Evolutionary conservation across 2,329 filamentous ascomycete species (phyloP).

Genomic region (Orbilia quercus): DNA sequence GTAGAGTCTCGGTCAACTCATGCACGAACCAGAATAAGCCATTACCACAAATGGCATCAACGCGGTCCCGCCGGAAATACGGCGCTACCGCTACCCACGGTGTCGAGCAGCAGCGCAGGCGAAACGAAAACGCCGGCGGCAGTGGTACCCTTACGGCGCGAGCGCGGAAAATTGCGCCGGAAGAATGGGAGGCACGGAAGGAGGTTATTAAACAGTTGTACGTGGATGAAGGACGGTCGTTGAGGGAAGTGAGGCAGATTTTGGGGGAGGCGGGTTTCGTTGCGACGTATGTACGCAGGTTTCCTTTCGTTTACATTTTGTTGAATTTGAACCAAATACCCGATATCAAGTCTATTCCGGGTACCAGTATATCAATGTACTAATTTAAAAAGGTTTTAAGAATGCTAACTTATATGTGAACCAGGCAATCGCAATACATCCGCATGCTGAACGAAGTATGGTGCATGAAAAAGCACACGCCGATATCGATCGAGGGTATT

Average conservation of each 20-base stretch:
- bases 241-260: conserved; percentile 1
- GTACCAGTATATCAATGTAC: no score
- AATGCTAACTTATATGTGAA: not conserved
- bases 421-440: conserved; percentile 6
- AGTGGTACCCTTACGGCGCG: no score
- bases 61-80: no score
- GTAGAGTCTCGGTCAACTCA: no score
- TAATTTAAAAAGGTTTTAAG: not conserved
- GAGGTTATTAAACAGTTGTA: conserved; percentile 1
- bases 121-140: no score
- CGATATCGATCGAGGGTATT: not conserved
- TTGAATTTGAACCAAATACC: no score
- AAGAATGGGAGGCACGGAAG: conserved; percentile 3
- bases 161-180: conserved; percentile 1
- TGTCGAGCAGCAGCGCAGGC: no score
- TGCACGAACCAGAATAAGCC: no score
- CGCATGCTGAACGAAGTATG: conserved; percentile 14
- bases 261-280: conserved; percentile 1
- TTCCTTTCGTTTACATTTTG: not conserved
- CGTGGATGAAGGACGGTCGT: not conserved
- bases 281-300: conserved; percentile 8
- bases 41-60: no score
- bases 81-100: no score
- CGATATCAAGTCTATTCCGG: no score
- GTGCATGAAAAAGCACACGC: conserved; percentile 11